Conservation (phyloP, 306 rosid species). For the Sesbania bispinosa region DNA sequence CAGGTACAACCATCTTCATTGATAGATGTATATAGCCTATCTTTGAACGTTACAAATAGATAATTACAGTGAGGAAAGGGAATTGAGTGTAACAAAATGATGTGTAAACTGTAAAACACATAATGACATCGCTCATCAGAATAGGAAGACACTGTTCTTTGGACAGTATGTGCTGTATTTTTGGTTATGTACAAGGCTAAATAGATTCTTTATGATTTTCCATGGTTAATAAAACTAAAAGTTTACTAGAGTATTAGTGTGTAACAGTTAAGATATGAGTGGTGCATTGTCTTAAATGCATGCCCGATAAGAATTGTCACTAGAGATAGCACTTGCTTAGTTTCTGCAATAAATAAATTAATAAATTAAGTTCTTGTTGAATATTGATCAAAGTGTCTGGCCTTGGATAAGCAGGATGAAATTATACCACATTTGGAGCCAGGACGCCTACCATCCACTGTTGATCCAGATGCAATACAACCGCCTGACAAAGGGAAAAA, state of each 20-base stretch:
- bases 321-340: not conserved
- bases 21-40: not conserved
- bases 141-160: not conserved
- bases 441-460: slow-evolving; percentile 75
- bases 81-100: slow-evolving; percentile 6
- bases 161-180: slow-evolving; percentile 1
- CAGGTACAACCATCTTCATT: slow-evolving; percentile 46
- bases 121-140: not conserved
- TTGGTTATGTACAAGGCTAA: not conserved
- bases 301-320: not conserved
- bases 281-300: not conserved
- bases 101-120: slow-evolving; percentile 1
- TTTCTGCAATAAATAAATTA: not conserved
- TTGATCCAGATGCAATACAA: slow-evolving; percentile 75
- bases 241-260: not conserved
- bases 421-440: slow-evolving; percentile 85
- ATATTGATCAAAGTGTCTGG: slow-evolving; percentile 21
- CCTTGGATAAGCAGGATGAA: slow-evolving; percentile 60
- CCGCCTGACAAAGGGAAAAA: slow-evolving; percentile 55
- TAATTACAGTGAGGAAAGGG: not conserved
- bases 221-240: not conserved
- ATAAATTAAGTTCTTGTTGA: slow-evolving; percentile 2
- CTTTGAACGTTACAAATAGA: slow-evolving; percentile 9
- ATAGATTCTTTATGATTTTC: not conserved
- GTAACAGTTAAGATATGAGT: not conserved